Base-by-base conservation (phyloP, 805 yeast genomes). In the Ogataea pignaliae region DNA sequence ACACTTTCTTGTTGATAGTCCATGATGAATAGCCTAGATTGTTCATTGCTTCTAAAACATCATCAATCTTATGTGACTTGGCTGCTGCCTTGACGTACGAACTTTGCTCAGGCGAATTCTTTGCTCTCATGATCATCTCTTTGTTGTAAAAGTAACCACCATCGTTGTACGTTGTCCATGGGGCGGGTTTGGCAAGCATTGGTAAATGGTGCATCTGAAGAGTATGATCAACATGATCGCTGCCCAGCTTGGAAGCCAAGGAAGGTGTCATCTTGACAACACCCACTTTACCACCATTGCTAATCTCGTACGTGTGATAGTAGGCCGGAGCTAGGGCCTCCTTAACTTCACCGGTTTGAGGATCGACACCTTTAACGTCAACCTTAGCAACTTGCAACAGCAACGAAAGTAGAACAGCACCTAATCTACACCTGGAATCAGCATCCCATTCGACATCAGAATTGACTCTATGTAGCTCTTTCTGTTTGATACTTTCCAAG, bases 41-140 rank as follows among this genome's bases (percentile, higher is more conserved):
- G 59, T 88, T 89, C 47, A 90, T 71, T 3, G 97, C 98, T 40
- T 78, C 75, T 56, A 83, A 85, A 13, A 93, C 85, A 12, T 71
- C 65, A 34, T 78, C 79, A 47, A 93, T 66, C 39, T 77, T 78
- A 10, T 81, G 78, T 26, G 82, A 72, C 28, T 79, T 81, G 10
- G 88, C 78, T 2, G 97, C 96, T 0, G 95, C 93, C 55, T 80
- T 83, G 40, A 91, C 71, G 59, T 93, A 93, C 0, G 96, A 97
- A 21, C 75, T 64, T 51, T 93, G 97, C 64, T 93, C 99, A 1
- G 93, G 88, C 1, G 95, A 79, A 55, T 86, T 90, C 55, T 78
- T 85, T 13, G 88, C 77, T 60, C 98, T 76, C 54, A 93, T 78
- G 34, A 93, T 68, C 3, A 73, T 65, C 14, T 79, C 73, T 48